Conservation (phyloP, 1,139 yeast genomes). For the Eremothecium cymbalariae region DNA sequence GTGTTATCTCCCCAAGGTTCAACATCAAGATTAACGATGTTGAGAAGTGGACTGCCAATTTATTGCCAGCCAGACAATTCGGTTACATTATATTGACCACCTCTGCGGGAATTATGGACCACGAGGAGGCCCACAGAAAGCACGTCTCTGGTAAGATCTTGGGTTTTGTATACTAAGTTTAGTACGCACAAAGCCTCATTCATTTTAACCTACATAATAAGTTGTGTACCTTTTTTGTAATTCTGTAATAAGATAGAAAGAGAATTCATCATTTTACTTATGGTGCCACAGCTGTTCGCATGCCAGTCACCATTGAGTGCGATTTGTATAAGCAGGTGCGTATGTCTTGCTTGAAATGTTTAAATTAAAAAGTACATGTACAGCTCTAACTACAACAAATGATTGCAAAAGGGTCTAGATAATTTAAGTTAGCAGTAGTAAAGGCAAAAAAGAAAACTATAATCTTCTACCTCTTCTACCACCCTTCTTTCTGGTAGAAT, state of each 20-base stretch:
- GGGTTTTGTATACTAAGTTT: constrained; percentile 83
- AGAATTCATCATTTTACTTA: too few relatives aligned
- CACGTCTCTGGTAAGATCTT: constrained; percentile 97
- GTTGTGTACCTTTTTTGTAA: too few relatives aligned
- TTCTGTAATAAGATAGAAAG: too few relatives aligned
- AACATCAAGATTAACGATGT: constrained; percentile 88
- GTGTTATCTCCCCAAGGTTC: constrained; percentile 97
- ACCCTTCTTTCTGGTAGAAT: constrained; percentile 99
- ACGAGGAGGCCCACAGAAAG: constrained; percentile 99
- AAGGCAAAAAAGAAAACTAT: constrained; percentile 38
- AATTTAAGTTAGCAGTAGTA: constrained; percentile 3
- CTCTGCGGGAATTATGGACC: constrained; percentile 99
- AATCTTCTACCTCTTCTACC: constrained; percentile 99
- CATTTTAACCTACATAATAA: too few relatives aligned
- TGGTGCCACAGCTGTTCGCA: too few relatives aligned
- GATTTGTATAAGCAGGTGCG: background rate
- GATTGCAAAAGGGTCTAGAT: background rate
- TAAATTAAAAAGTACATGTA: background rate
- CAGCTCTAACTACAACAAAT: background rate
- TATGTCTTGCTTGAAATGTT: background rate
- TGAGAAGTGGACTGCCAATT: constrained; percentile 97
- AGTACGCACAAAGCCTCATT: too few relatives aligned
- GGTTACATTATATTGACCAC: constrained; percentile 96
- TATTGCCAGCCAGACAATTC: constrained; percentile 97
- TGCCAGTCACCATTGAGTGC: constrained; percentile 3